phyloP scores from a whole-genome alignment of 345 rosid species.

The Pistacia vera region DNA sequence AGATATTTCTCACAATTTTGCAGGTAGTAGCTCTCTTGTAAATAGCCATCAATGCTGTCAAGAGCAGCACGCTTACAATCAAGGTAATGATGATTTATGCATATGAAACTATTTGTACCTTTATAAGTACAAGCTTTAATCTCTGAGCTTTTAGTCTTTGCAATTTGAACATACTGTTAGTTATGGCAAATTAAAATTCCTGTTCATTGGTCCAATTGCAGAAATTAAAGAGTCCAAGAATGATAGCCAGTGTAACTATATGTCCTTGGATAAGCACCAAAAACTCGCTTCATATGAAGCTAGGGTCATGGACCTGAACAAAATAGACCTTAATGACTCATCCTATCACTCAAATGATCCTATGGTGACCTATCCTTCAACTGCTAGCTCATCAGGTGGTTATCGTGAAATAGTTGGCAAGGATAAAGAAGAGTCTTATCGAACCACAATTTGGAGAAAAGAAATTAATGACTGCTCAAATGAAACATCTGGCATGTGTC shows the following conservation, averaged over 20 bases:
- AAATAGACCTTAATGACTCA: constrained; percentile 33
- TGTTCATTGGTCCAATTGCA: constrained; percentile 19
- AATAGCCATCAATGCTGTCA: constrained; percentile 21
- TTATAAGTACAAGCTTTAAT: background rate
- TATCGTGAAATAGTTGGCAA: constrained; percentile 12
- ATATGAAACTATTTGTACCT: background rate
- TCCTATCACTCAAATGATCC: constrained; percentile 31
- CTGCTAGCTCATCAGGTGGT: constrained; percentile 21
- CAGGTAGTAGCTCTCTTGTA: constrained; percentile 20
- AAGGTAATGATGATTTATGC: constrained; percentile 28
- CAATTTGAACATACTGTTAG: background rate
- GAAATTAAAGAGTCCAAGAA: constrained; percentile 22
- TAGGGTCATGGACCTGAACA: constrained; percentile 40
- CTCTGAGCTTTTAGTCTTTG: constrained; percentile 9
- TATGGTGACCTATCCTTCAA: constrained; percentile 18
- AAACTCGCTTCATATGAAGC: constrained; percentile 14
- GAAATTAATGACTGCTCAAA: constrained; percentile 10
- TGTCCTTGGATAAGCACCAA: constrained; percentile 20
- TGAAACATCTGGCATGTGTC: constrained; percentile 15
- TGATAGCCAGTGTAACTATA: constrained; percentile 7
- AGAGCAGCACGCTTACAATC: constrained; percentile 18
- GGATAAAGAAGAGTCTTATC: constrained; percentile 14
- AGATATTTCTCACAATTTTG: constrained; percentile 18
- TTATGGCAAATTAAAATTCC: background rate
- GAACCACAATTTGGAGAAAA: constrained; percentile 9